Evolutionary conservation across 2,329 filamentous ascomycete genomes (phyloP).

Genomic region (Ophiostoma quercus): DNA sequence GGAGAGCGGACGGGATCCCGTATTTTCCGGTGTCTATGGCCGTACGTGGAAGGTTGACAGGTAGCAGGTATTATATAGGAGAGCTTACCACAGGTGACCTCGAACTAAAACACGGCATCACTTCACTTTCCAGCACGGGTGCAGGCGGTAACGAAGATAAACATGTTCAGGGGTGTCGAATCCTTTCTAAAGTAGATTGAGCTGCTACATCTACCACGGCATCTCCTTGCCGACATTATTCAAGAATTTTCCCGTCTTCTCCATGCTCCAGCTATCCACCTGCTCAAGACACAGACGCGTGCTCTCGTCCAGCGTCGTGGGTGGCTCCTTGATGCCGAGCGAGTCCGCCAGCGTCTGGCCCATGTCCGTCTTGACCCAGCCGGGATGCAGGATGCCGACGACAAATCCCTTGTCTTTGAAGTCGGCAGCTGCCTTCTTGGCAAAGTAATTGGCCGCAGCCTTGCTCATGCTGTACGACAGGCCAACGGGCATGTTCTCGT

Average conservation of each 20-base stretch:
- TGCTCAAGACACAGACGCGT: conserved; percentile 28
- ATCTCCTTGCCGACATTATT: conserved; percentile 27
- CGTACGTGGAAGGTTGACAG: no score
- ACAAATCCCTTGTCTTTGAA: conserved; percentile 27
- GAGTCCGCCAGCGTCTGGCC: conserved; percentile 31
- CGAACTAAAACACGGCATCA: no score
- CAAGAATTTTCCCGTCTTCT: conserved; percentile 27
- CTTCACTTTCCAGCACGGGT: no score
- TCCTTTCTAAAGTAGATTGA: no score
- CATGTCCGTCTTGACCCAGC: conserved; percentile 28
- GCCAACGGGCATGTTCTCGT: conserved; percentile 27
- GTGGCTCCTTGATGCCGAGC: conserved; percentile 29
- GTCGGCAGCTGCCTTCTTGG: conserved; percentile 28
- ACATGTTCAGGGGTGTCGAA: no score
- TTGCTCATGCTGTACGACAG: conserved; percentile 33
- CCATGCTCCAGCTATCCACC: conserved; percentile 21
- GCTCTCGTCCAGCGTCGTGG: conserved; percentile 28
- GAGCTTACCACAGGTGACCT: no score
- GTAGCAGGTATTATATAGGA: no score
- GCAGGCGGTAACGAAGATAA: no score
- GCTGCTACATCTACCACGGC: conserved; percentile 28
- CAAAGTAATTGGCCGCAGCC: conserved; percentile 32
- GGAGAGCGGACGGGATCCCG: no score
- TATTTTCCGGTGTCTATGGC: no score
- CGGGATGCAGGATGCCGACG: conserved; percentile 32